A percentile compares a stretch with the other conserved stretches of the same genome.
These are phyloP conservation scores for Mucor ambiguus DNA, from an alignment of 371 early-diverging fungal genomes.

Conservation along the genomic window DNA sequence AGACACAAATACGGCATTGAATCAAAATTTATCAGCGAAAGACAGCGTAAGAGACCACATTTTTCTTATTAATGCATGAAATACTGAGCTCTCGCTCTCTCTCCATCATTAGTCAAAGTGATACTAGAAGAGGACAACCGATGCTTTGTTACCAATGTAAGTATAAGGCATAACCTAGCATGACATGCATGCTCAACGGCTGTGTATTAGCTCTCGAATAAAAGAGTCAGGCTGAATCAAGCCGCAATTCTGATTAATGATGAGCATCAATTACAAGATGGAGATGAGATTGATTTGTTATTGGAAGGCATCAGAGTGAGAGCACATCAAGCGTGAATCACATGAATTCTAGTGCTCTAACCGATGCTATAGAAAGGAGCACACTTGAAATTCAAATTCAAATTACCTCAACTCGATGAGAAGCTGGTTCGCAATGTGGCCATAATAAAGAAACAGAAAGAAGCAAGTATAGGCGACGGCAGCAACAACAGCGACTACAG, in stretches of 20 bases:
- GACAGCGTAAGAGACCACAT: slow-evolving; percentile 1
- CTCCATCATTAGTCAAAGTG: neutral
- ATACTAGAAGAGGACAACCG: slow-evolving; percentile 3
- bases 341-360: neutral
- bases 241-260: neutral
- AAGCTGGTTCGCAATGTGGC: neutral
- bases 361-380: neutral
- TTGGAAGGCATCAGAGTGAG: slow-evolving; percentile 1
- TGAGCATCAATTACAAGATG: slow-evolving; percentile 4
- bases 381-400: neutral
- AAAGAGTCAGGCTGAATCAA: neutral
- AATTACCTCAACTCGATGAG: neutral
- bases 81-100: neutral
- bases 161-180: neutral
- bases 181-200: neutral
- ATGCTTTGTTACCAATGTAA: slow-evolving; percentile 16
- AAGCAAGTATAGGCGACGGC: neutral
- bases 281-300: slow-evolving; percentile 3
- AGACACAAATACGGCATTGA: slow-evolving; percentile 11
- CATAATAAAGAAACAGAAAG: neutral
- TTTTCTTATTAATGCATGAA: neutral
- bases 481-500: neutral
- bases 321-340: too few species aligned
- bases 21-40: slow-evolving; percentile 6
- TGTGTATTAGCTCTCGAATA: neutral